Evolutionary conservation across 2,329 filamentous ascomycete genomes (phyloP).

Genomic region (Arthrobotrys megalospora): DNA sequence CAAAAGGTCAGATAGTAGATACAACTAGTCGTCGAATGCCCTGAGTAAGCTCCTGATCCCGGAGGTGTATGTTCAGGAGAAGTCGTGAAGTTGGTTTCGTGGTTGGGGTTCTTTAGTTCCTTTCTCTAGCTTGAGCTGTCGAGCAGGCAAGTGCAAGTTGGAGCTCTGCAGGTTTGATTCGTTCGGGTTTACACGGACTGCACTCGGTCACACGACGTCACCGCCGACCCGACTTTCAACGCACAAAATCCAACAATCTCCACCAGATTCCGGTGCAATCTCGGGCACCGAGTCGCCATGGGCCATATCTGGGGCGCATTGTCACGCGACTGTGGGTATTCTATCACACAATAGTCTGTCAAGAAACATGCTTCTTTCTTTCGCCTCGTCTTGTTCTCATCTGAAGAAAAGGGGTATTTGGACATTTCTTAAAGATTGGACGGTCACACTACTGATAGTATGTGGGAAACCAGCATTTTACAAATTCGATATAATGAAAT

Average conservation of each 20-base stretch:
- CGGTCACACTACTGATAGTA: too few relatives aligned
- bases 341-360: slow-evolving; percentile 19
- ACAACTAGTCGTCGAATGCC: slow-evolving; percentile 1
- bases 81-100: slow-evolving; percentile 13
- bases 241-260: slow-evolving; percentile 51
- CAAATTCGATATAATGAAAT: too few relatives aligned
- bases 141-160: slow-evolving; percentile 7
- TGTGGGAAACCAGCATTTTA: too few relatives aligned
- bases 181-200: slow-evolving; percentile 56
- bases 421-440: too few relatives aligned
- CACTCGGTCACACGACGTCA: slow-evolving; percentile 60
- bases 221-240: slow-evolving; percentile 36
- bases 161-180: slow-evolving; percentile 23
- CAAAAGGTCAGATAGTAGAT: slow-evolving; percentile 4
- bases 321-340: slow-evolving; percentile 14
- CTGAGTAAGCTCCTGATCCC: neutral
- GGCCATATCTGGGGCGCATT: neutral
- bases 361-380: slow-evolving; percentile 1
- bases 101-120: neutral
- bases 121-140: slow-evolving; percentile 26
- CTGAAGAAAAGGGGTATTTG: neutral
- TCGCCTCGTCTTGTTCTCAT: neutral
- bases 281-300: slow-evolving; percentile 21
- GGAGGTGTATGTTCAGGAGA: slow-evolving; percentile 15
- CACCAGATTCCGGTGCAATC: neutral